Conservation (phyloP, 169 alveolate species). For the Plasmodium fragile region DNA sequence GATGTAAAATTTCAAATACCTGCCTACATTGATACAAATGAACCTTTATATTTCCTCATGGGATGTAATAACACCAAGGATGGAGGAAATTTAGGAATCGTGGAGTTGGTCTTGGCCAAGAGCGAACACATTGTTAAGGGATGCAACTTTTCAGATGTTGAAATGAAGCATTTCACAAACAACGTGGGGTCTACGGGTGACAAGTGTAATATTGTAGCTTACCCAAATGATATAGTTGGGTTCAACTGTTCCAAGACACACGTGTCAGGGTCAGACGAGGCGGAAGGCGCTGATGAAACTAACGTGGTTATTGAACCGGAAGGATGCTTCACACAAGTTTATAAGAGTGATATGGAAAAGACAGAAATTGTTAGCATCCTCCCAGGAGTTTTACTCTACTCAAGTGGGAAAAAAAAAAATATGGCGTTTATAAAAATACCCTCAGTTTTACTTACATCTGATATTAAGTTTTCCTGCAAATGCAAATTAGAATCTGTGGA, state of each 20-base stretch:
- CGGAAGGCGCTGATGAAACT: not conserved
- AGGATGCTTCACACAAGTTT: slow-evolving; percentile 35
- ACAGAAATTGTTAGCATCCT: not conserved
- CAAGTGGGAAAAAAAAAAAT: not conserved
- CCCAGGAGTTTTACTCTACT: not conserved
- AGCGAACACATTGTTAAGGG: slow-evolving; percentile 39
- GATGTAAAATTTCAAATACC: slow-evolving; percentile 41
- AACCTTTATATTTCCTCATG: slow-evolving; percentile 42
- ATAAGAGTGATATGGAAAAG: not conserved
- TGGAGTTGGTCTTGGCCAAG: slow-evolving; percentile 33
- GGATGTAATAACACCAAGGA: slow-evolving; percentile 54
- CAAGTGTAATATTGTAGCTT: slow-evolving; percentile 19
- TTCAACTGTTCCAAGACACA: slow-evolving; percentile 30
- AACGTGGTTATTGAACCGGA: not conserved
- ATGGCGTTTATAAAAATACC: slow-evolving; percentile 31
- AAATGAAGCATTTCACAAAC: slow-evolving; percentile 2
- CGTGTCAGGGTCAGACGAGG: not conserved
- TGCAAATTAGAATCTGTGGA: not conserved
- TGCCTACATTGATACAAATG: not conserved
- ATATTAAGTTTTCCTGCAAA: not conserved
- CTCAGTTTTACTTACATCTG: not conserved
- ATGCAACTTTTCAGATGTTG: slow-evolving; percentile 23
- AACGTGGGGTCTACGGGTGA: not conserved
- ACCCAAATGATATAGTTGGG: slow-evolving; percentile 40
- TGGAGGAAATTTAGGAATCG: slow-evolving; percentile 43